Base-by-base conservation (phyloP, 257 asterid species). In the Plantago elongata region DNA sequence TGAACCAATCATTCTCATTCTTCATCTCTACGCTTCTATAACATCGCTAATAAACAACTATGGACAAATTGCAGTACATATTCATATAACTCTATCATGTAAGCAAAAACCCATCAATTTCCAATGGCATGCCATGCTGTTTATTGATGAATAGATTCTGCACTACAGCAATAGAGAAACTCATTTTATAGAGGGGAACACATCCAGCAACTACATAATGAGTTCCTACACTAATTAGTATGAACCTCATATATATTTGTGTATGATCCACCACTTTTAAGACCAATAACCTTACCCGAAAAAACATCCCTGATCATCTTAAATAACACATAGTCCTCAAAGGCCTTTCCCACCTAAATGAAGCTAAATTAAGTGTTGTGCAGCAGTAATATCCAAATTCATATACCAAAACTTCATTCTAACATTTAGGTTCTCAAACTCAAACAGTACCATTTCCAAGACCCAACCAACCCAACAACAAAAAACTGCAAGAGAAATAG, bases 151-250 rank as follows among this genome's bases (percentile, higher is more conserved):
- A 22, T 22, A 22, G 27, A 22, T 22, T 78, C 46, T 64, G 66
- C 76, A 66, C 69, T 81, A 55, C 69, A 88, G 44, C 75, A 65
- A 63, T n/a, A n/a, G n/a, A n/a, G n/a, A n/a, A n/a, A n/a, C n/a
- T n/a, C n/a, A n/a, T n/a, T n/a, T n/a, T n/a, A n/a, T n/a, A n/a
- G n/a, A n/a, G n/a, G n/a, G n/a, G n/a, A 14, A 29, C 40, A 54
- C n/a, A 43, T 13, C 11, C 44, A 60, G 29, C 15, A 60, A 60
- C 29, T 27, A 14, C 15, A 44, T 27, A 49, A 60, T 7, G 40
- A 15, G 17, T 13, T 43, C 22, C 44, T 9, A 44, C n/a, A 42
- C 46, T 51, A 58, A 30, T 9, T 5, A 40, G 48, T 13, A 54
- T 12, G 43, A 34, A 12, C 5, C 48, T 54, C 48, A 47, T 54